Evolutionary conservation across 805 yeast genomes (phyloP), one percentile per base, ranked within the genome.

Genomic region (Clavispora vitiphila): DNA sequence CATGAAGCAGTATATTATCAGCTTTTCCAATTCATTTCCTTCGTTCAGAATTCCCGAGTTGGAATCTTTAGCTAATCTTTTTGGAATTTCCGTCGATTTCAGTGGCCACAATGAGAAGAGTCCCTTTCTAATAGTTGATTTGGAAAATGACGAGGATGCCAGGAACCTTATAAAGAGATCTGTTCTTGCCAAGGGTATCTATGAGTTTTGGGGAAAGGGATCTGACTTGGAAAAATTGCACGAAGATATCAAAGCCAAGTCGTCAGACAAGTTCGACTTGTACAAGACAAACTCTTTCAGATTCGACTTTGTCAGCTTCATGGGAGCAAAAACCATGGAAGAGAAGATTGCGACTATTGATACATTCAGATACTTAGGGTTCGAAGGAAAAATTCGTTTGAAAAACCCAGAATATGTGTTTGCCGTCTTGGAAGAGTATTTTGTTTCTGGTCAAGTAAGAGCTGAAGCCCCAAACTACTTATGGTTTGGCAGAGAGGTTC

Each of bases 171-270:
- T 89, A 15, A 65, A 69, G 34, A 66, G 97, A 47, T 77, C 95
- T 2, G 73, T 91, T 12, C 64, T 91, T 30, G 71, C 83, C 3
- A 76, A 81, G 43, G 86, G 86, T 0, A 79, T 91, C 24, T 93
- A 87, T 58, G 96, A 90, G 53, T 62, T 86, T 4, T 89, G 93
- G 87, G 96, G 96, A 0, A 62, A 71, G 38, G 96, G 93, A 1
- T 44, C 47, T 0, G 65, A 70, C 4, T 57, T 79, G 39, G 81
- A 74, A 0, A 73, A 69, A 26, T 59, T 90, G 29, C 96, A 89
- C 55, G 62, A 58, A 9, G 65, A 64, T 38, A 71, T 81, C 12
- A 60, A 66, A 45, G 18, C 19, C 5, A 60, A 41, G 46, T 74
- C 58, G 21, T 52, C 52, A 24, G 58, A 47, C 46, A 68, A 54